Base-by-base conservation (phyloP, 176 grass and related monocot genomes). In the Oryza longistaminata region DNA sequence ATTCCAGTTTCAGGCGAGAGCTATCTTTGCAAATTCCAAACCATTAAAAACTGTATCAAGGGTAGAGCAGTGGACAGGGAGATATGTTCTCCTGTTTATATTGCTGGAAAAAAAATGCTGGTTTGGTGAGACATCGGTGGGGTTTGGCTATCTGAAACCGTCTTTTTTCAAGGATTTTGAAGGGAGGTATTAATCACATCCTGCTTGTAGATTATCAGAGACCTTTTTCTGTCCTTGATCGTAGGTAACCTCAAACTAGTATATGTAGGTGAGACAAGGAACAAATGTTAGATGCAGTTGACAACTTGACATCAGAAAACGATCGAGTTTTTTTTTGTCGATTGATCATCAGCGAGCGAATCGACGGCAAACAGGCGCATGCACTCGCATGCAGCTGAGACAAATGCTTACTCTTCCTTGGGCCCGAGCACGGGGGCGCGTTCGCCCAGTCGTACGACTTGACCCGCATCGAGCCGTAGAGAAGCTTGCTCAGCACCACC, bases 401-500 rank as follows among this genome's bases (percentile, higher is more conserved):
- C 19, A 26, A 31, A 31, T 3, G 12, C 81, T 87, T 79, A 90
- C 91, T 53, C 64, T 85, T 90, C 75, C 35, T 85, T 8, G 76
- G 66, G 35, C 55, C 72, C 22, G 81, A 52, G 71, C 79, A 75
- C 33, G 81, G 81, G n/a, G 58, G 21, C 42, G 14, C 40, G 39
- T 65, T 73, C 49, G 73, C 72, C 88, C 91, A 93, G 77, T 93
- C 81, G 25, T 90, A 93, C 24, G 87, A 89, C 12, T 60, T 93
- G n/a, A 46, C 31, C 35, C 58, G 62, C 61, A 73, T 46, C 7
- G 88, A 85, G 42, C 85, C 91, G 21, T 83, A 88, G 46, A 93
- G 77, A 10, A 90, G 76, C 64, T 93, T 93, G 85, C 85, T 93
- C 25, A 93, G 85, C 22, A 88, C 88, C 17, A 72, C 76, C 90